Base-by-base conservation (phyloP, 176 grass and related monocot genomes). In the Typha latifolia region DNA sequence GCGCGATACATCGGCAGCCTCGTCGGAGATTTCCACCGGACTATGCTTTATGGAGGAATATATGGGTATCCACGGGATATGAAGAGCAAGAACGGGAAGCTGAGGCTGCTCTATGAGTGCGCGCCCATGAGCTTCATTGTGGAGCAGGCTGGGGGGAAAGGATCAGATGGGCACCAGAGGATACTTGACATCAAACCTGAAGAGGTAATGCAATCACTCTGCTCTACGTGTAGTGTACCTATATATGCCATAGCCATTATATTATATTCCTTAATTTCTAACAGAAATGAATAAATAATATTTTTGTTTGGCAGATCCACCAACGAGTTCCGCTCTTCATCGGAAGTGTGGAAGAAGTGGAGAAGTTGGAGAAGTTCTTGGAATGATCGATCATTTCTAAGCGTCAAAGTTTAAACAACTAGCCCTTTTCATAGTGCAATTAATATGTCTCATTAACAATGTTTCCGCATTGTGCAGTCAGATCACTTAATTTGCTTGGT, bases 61-160 rank as follows among this genome's bases (percentile, higher is more conserved):
- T 99, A 99, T 49, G 89, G 94, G 1, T 99, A 99, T 77, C 89
- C 94, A 3, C 72, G 83, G 23, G 94, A 99, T 73, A 72, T 78
- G 76, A 99, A 99, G 73, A 99, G 89, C 73, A 93, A 93, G 85
- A 99, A 99, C 66, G 94, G 94, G 37, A 99, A 99, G 70, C 86
- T 99, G 47, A 78, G 94, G 64, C 83, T 99, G 74, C 94, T 99
- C 56, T 99, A 99, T 57, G 94, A 99, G 73, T 99, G 94, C 64
- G 94, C 94, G 12, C 94, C 94, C 49, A 99, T 99, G 94, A 99
- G 94, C 86, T 99, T 93, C 81, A 90, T 99, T 57, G 94, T 89
- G 12, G 94, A 99, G 78, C 94, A 99, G 79, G 94, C 94, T 27
- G 89, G 94, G 12, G 94, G 94, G 61, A 99, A 93, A 62, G 94